phyloP scores from a whole-genome alignment of 768 basidiomycete species.

The Boletus reticuloceps region DNA sequence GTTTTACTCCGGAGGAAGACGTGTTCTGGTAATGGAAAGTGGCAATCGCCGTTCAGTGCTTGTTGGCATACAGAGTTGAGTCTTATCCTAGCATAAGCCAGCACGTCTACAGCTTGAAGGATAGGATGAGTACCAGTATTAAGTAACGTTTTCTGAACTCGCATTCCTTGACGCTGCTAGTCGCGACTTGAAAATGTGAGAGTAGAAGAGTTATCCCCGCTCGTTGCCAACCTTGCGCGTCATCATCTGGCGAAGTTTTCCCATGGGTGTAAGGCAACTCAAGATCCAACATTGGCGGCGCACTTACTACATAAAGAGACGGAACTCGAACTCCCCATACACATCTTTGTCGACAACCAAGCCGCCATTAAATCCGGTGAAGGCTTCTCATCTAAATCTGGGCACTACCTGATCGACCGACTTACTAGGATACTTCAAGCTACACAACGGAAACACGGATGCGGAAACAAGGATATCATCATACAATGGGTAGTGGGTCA shows the following conservation, averaged over 20 bases:
- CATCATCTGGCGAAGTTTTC: conserved; percentile 85
- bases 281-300: too few relatives aligned
- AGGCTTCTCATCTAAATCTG: too few relatives aligned
- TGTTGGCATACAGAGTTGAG: neutral
- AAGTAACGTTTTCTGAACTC: conserved; percentile 63
- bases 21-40: conserved; percentile 73
- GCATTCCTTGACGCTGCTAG: conserved; percentile 73
- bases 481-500: too few relatives aligned
- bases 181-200: conserved; percentile 51
- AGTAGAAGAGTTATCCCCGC: neutral
- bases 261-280: too few relatives aligned
- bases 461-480: too few relatives aligned
- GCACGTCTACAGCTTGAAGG: conserved; percentile 89
- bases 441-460: too few relatives aligned
- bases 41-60: neutral
- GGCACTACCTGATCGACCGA: too few relatives aligned
- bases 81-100: conserved; percentile 70
- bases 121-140: conserved; percentile 95
- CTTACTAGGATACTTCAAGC: too few relatives aligned
- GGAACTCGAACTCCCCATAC: too few relatives aligned
- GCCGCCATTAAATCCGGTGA: too few relatives aligned
- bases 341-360: too few relatives aligned
- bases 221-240: conserved; percentile 80
- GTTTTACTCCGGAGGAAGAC: conserved; percentile 12
- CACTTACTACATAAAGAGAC: too few relatives aligned